Conservation (phyloP, 176 grass and related monocot genomes). For the Oryza officinalis region DNA sequence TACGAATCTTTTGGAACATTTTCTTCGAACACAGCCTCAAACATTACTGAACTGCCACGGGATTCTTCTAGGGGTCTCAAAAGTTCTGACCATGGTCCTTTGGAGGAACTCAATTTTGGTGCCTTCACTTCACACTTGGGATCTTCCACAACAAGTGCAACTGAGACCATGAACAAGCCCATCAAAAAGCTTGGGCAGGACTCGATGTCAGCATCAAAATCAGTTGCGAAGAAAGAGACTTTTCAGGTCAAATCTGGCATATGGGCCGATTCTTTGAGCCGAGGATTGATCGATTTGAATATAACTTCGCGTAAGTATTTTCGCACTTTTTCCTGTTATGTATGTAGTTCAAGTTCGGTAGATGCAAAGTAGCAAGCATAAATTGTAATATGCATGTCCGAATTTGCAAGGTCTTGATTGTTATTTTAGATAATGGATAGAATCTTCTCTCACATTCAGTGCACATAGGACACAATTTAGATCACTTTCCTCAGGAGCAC, state of each 20-base stretch:
- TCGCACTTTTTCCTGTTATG: not conserved
- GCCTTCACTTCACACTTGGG: conserved; percentile 32
- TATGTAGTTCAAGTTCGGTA: not conserved
- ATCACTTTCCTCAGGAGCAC: too few species aligned
- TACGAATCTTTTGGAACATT: conserved; percentile 33
- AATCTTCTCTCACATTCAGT: too few species aligned
- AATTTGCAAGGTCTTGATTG: not conserved
- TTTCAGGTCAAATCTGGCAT: conserved; percentile 78
- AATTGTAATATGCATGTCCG: not conserved
- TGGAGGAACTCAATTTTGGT: conserved; percentile 43
- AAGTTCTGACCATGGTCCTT: conserved; percentile 25
- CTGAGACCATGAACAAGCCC: conserved; percentile 19
- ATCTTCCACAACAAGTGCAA: conserved; percentile 17
- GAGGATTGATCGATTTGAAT: conserved; percentile 83
- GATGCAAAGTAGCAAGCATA: not conserved
- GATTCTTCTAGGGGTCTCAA: conserved; percentile 8
- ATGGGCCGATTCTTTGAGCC: conserved; percentile 92
- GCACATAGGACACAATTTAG: too few species aligned
- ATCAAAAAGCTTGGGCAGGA: conserved; percentile 23
- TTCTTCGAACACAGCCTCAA: conserved; percentile 34
- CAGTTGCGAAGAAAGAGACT: conserved; percentile 42
- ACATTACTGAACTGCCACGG: conserved; percentile 12
- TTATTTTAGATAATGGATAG: not conserved
- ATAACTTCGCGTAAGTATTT: conserved; percentile 69
- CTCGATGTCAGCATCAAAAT: conserved; percentile 29